phyloP scores from a whole-genome alignment of 495 filamentous ascomycete species.

The Penicillium flavigenum region DNA sequence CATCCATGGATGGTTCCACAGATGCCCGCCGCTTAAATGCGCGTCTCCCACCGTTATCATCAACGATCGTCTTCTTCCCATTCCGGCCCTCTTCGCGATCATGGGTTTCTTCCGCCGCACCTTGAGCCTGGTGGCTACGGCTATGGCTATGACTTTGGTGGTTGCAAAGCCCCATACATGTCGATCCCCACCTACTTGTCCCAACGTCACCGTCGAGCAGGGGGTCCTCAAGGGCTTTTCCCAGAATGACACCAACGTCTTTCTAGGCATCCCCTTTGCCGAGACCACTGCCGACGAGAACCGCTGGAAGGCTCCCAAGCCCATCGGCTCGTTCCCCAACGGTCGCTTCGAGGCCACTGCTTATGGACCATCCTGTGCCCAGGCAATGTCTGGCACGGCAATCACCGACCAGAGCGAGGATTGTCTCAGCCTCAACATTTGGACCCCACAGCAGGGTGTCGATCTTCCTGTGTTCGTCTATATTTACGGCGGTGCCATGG shows the following conservation, averaged over 20 bases:
- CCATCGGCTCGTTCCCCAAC: slow-evolving; percentile 12
- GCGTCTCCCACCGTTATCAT: too few relatives aligned
- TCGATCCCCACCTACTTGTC: background rate
- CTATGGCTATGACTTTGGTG: slow-evolving; percentile 12
- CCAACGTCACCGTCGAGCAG: slow-evolving; percentile 19
- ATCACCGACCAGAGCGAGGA: slow-evolving; percentile 29
- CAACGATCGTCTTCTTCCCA: too few relatives aligned
- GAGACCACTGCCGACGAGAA: slow-evolving; percentile 28
- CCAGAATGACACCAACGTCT: slow-evolving; percentile 27
- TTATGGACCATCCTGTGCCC: slow-evolving; percentile 29
- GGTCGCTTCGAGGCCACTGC: slow-evolving; percentile 23
- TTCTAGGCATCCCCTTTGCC: slow-evolving; percentile 32
- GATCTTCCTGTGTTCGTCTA: slow-evolving; percentile 30
- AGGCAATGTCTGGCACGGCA: slow-evolving; percentile 26
- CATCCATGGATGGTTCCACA: too few relatives aligned
- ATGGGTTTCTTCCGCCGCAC: slow-evolving; percentile 19
- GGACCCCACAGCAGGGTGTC: slow-evolving; percentile 1
- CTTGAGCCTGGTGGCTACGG: slow-evolving; percentile 6
- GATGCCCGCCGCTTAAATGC: too few relatives aligned
- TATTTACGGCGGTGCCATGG: slow-evolving; percentile 32
- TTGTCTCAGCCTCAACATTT: slow-evolving; percentile 32
- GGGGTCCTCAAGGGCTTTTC: slow-evolving; percentile 22
- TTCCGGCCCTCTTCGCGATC: too few relatives aligned
- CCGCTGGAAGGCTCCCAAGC: slow-evolving; percentile 29
- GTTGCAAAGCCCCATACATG: background rate